Evolutionary conservation across 768 basidiomycete genomes (phyloP), one percentile per base, ranked within the genome.

Genomic region (Calocera viscosa): DNA sequence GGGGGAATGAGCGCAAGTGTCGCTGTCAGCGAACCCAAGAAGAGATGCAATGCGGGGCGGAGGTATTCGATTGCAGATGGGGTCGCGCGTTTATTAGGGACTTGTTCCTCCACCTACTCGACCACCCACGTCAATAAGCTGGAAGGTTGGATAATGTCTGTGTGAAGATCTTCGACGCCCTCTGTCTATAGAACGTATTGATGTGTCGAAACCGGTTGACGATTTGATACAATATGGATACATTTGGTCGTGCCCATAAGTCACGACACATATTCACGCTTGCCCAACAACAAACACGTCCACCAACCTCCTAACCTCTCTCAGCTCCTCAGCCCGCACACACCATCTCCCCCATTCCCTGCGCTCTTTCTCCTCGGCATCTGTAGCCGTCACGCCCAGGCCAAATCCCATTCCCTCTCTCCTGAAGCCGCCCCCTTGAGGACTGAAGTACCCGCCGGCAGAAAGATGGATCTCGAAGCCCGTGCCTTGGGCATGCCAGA

Each of bases 41-140:
- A 60, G 53, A 60, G 24, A 22, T 60, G 53, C 19, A 60, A 60
- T 60, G 53, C 53, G 53, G 53, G 43, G 53, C 53, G 43, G 43
- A 47, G 43, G 43, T 47, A 19, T 47, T 47, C 43, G 19, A 19
- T 47, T n/a, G 8, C 43, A 38, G 35, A 14, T 14, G 7, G 35
- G 35, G 35, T 38, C 35, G 35, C 35, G 35, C 14, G 35, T 38
- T 14, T 38, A n/a, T n/a, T n/a, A n/a, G n/a, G n/a, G n/a, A n/a
- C n/a, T n/a, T n/a, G n/a, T n/a, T n/a, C 35, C 35, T 38, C 35
- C 35, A 14, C 35, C 35, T n/a, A n/a, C n/a, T n/a, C n/a, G n/a
- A n/a, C n/a, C n/a, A n/a, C n/a, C n/a, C n/a, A n/a, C n/a, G n/a
- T n/a, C n/a, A n/a, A n/a, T n/a, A n/a, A n/a, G n/a, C n/a, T n/a